Conservation (phyloP, 2,329 filamentous ascomycete genomes). For the Metarhizium guizhouense region DNA sequence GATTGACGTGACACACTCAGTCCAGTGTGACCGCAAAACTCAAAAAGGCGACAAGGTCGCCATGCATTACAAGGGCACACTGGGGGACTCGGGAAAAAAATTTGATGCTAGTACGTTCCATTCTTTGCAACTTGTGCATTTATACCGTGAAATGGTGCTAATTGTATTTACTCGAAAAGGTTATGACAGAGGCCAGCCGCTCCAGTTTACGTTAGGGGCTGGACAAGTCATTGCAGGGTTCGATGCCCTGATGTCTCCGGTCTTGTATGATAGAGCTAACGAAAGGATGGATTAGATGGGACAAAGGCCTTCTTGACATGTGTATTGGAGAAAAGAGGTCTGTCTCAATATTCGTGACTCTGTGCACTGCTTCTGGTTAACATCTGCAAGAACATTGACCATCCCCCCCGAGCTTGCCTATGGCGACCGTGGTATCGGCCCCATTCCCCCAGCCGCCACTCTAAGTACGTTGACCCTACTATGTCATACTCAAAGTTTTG, state of each 20-base stretch:
- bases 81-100: slow-evolving; percentile 61
- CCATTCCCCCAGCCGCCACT: slow-evolving; percentile 75
- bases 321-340: slow-evolving; percentile 85
- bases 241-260: slow-evolving; percentile 15
- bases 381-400: slow-evolving; percentile 55
- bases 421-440: slow-evolving; percentile 64
- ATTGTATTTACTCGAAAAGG: slow-evolving; percentile 21
- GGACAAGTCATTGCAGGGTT: slow-evolving; percentile 86
- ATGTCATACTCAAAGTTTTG: slow-evolving; percentile 5
- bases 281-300: slow-evolving; percentile 53
- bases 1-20: slow-evolving; percentile 66
- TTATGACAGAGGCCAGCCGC: slow-evolving; percentile 68
- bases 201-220: slow-evolving; percentile 69
- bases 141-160: slow-evolving; percentile 7
- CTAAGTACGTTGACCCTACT: slow-evolving; percentile 44
- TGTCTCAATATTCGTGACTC: slow-evolving; percentile 13
- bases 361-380: background rate
- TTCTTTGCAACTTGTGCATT: slow-evolving; percentile 10
- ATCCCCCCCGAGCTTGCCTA: slow-evolving; percentile 86
- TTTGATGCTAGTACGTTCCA: slow-evolving; percentile 70
- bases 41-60: slow-evolving; percentile 67
- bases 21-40: slow-evolving; percentile 73
- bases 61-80: slow-evolving; percentile 83
- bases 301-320: slow-evolving; percentile 84
- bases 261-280: slow-evolving; percentile 8